Evolutionary conservation across 805 yeast species (phyloP).

Genomic region (Pichia rugopelliculosa): DNA sequence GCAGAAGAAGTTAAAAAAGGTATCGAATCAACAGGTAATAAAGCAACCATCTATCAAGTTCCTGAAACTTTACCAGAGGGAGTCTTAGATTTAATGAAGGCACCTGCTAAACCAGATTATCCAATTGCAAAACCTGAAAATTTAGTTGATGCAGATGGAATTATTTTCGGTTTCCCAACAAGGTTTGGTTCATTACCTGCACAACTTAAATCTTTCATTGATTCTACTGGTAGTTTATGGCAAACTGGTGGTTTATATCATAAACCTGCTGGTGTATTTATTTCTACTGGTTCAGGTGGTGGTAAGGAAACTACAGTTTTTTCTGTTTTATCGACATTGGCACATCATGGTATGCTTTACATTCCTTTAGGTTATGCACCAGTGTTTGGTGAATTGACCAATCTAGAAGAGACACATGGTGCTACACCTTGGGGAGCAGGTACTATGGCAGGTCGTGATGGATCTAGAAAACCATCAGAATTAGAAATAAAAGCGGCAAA

Average conservation of each 20-base stretch:
- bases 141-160: conserved; percentile 64
- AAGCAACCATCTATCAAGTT: conserved; percentile 65
- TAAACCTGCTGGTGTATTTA: conserved; percentile 67
- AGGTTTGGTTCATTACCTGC: conserved; percentile 78
- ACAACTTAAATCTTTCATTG: conserved; percentile 72
- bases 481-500: conserved; percentile 57
- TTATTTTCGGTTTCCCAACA: conserved; percentile 80
- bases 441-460: conserved; percentile 67
- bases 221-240: conserved; percentile 75
- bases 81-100: conserved; percentile 48
- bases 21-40: conserved; percentile 58
- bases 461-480: conserved; percentile 59
- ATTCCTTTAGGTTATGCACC: conserved; percentile 71
- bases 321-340: conserved; percentile 54
- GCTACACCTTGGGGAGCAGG: conserved; percentile 88
- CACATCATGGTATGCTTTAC: conserved; percentile 75
- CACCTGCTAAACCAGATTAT: conserved; percentile 54
- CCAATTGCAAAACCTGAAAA: conserved; percentile 61
- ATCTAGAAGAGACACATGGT: conserved; percentile 63
- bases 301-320: conserved; percentile 72
- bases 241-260: conserved; percentile 64
- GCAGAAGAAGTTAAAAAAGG: conserved; percentile 67
- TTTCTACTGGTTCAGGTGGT: conserved; percentile 74
- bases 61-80: conserved; percentile 67
- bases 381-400: conserved; percentile 45